Evolutionary conservation across 371 early-diverging fungal genomes (phyloP).

Genomic region (Haplosporangium sp.): DNA sequence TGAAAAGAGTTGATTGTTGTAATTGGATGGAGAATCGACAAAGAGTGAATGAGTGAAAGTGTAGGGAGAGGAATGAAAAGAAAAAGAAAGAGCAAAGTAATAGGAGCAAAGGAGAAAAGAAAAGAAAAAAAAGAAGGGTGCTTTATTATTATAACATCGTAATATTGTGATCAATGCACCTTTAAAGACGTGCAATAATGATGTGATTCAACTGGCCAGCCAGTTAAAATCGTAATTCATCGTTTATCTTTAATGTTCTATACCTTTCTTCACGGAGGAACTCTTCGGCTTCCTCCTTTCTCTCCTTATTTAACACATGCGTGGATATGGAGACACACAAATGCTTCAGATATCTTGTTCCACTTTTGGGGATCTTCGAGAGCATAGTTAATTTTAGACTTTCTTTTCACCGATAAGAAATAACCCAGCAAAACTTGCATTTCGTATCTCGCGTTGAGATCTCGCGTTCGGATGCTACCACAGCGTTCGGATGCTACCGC

Average conservation of each 20-base stretch:
- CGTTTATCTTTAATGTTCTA: too few species aligned
- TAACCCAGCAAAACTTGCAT: background rate
- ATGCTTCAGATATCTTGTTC: background rate
- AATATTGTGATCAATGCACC: background rate
- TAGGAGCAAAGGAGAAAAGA: slow-evolving; percentile 1
- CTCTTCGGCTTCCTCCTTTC: too few species aligned
- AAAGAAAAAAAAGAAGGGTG: background rate
- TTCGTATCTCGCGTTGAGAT: background rate
- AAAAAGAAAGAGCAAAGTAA: slow-evolving; percentile 4
- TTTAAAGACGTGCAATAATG: slow-evolving; percentile 8
- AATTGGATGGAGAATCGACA: background rate
- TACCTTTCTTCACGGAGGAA: too few species aligned
- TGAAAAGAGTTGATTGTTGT: background rate
- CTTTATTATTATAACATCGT: background rate
- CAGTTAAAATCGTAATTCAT: too few species aligned
- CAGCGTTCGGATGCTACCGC: background rate
- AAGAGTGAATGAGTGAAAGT: slow-evolving; percentile 2
- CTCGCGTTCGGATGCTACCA: too few species aligned
- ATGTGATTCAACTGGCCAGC: background rate
- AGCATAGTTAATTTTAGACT: slow-evolving; percentile 4
- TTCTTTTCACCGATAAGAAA: background rate
- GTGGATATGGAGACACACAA: too few species aligned
- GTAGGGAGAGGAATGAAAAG: slow-evolving; percentile 6
- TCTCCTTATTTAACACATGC: too few species aligned
- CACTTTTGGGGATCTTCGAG: background rate